These are phyloP conservation scores for Mycena amicta DNA, from an alignment of 768 basidiomycete genomes.

Conservation along the genomic window DNA sequence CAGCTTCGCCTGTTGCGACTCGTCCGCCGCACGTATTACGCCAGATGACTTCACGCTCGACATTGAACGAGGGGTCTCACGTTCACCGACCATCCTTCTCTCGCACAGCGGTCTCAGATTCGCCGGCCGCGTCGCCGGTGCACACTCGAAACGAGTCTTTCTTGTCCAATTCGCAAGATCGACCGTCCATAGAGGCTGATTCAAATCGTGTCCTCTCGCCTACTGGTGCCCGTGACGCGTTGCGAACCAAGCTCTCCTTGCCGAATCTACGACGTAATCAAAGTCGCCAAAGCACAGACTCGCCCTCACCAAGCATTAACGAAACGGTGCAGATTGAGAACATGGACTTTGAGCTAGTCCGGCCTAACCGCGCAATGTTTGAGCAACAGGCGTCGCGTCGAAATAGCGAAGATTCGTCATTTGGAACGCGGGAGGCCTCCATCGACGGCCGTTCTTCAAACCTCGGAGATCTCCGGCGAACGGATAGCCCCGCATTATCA, in stretches of 20 bases:
- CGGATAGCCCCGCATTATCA: constrained; percentile 50
- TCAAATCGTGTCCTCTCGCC: too few relatives aligned
- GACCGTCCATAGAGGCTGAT: constrained; percentile 36
- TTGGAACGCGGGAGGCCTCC: constrained; percentile 38
- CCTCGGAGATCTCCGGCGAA: constrained; percentile 26
- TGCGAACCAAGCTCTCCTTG: constrained; percentile 68
- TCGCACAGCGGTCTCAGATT: too few relatives aligned
- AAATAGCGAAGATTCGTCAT: constrained; percentile 57
- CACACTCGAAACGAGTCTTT: constrained; percentile 24
- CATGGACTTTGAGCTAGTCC: constrained; percentile 80
- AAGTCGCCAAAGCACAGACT: constrained; percentile 32
- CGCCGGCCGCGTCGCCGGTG: constrained; percentile 12
- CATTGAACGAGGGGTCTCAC: constrained; percentile 22
- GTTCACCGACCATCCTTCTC: constrained; percentile 8
- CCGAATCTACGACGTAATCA: constrained; percentile 60
- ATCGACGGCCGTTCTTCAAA: constrained; percentile 33
- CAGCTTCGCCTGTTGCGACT: constrained; percentile 26
- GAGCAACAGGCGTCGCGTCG: constrained; percentile 36
- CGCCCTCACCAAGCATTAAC: constrained; percentile 31
- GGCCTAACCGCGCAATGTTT: constrained; percentile 54
- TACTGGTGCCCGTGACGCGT: constrained; percentile 39
- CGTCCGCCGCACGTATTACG: constrained; percentile 28
- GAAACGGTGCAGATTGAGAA: constrained; percentile 77
- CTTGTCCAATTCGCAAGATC: constrained; percentile 25
- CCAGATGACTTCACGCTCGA: constrained; percentile 31